Conservation (phyloP, 2,329 filamentous ascomycete genomes). For the Phaeosphaeriaceae sp. region DNA sequence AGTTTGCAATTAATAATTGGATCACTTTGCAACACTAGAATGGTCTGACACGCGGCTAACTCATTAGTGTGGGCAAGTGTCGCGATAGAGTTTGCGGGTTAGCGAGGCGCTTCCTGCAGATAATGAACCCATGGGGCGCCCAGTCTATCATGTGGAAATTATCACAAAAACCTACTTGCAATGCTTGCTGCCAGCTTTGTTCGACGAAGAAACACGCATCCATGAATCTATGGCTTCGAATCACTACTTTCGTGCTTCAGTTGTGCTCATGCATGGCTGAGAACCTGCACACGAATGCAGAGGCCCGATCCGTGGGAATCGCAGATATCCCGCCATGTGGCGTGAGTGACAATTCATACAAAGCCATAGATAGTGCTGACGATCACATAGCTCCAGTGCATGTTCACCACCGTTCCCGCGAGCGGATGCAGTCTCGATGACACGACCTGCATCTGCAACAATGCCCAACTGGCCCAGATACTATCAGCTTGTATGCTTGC, state of each 20-base stretch:
- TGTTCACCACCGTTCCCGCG: slow-evolving; percentile 16
- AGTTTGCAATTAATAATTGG: not conserved
- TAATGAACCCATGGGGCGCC: not conserved
- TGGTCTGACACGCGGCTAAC: slow-evolving; percentile 1
- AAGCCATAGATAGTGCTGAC: not conserved
- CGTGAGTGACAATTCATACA: slow-evolving; percentile 6
- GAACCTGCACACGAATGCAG: not conserved
- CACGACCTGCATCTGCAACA: slow-evolving; percentile 23
- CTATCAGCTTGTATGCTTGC: slow-evolving; percentile 31
- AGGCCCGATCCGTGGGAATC: slow-evolving; percentile 7
- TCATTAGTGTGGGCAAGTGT: not conserved
- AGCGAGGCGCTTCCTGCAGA: not conserved
- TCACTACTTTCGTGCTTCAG: not conserved
- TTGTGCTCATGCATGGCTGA: not conserved
- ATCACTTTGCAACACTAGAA: not conserved
- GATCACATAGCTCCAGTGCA: slow-evolving; percentile 15
- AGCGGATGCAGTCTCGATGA: slow-evolving; percentile 25
- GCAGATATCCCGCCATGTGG: slow-evolving; percentile 20
- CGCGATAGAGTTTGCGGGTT: not conserved
- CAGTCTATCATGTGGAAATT: not conserved
- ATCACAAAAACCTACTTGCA: not conserved
- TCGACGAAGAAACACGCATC: not conserved
- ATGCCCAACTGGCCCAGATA: slow-evolving; percentile 10
- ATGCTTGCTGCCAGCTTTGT: not conserved
- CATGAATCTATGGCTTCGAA: not conserved